These are phyloP conservation scores for Breviolum minutum DNA, from an alignment of 73 alveolate genomes.

Conservation along the genomic window DNA sequence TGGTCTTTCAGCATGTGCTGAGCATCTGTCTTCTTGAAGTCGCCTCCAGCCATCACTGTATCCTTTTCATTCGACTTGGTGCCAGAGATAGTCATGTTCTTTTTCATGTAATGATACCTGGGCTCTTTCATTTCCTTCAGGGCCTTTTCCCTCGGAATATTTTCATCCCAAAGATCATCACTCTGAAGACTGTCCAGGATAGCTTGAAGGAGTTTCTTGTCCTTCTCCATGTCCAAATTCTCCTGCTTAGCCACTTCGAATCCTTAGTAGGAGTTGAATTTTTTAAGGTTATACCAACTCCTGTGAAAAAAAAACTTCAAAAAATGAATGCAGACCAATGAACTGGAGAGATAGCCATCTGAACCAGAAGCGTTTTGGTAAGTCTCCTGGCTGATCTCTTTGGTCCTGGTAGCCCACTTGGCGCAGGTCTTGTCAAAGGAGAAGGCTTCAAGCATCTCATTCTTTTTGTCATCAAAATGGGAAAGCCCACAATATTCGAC, in stretches of 20 bases:
- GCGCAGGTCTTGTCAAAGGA: background rate
- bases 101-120: background rate
- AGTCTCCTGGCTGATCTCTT: background rate
- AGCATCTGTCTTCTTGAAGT: background rate
- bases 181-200: background rate
- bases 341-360: background rate
- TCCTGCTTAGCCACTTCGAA: conserved; percentile 5
- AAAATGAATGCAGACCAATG: background rate
- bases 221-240: background rate
- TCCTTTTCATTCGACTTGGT: background rate
- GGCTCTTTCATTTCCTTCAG: background rate
- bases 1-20: background rate
- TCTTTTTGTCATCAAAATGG: background rate
- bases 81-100: background rate
- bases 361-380: background rate
- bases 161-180: background rate
- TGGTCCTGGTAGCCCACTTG: background rate
- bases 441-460: background rate
- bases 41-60: background rate
- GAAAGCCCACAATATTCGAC: background rate
- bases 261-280: background rate
- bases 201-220: background rate
- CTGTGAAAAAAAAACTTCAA: background rate
- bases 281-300: background rate
- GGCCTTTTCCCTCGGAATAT: background rate